Conservation (phyloP, 805 yeast genomes). For the Metschnikowia continentalis region DNA sequence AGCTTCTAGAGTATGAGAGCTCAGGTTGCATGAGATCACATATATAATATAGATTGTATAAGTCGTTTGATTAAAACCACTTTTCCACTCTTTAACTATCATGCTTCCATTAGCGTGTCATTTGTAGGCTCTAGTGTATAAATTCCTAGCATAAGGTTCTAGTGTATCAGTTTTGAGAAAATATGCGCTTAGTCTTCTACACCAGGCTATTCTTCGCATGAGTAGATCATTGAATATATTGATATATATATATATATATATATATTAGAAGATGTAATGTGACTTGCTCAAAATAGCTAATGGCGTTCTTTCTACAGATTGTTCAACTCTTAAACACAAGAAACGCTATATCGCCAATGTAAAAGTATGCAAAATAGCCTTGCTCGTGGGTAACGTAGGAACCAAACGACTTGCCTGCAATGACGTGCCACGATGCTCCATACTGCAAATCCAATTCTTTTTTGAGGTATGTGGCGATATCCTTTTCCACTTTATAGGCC, state of each 20-base stretch:
- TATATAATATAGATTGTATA: not conserved
- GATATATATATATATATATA: not conserved
- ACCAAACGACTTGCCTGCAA: slow-evolving; percentile 77
- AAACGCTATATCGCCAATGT: slow-evolving; percentile 64
- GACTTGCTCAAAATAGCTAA: not conserved
- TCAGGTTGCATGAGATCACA: not conserved
- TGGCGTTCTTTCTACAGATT: not conserved
- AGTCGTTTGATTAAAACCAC: not conserved
- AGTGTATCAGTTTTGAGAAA: not conserved
- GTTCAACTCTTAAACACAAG: slow-evolving; percentile 59
- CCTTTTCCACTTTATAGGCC: slow-evolving; percentile 47
- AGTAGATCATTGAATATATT: not conserved
- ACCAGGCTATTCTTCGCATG: not conserved
- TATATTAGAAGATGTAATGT: not conserved
- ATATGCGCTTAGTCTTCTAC: not conserved
- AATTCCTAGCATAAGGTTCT: not conserved
- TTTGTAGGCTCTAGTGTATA: not conserved
- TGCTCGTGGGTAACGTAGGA: slow-evolving; percentile 76
- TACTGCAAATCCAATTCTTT: slow-evolving; percentile 59
- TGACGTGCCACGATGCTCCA: slow-evolving; percentile 78
- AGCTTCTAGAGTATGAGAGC: not conserved
- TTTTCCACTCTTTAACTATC: not conserved
- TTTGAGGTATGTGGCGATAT: slow-evolving; percentile 62
- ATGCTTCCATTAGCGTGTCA: not conserved
- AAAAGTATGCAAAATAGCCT: slow-evolving; percentile 67